Evolutionary conservation across 1,139 yeast genomes (phyloP), one percentile per base, ranked within the genome.

Genomic region (Hansenula lynferdii): DNA sequence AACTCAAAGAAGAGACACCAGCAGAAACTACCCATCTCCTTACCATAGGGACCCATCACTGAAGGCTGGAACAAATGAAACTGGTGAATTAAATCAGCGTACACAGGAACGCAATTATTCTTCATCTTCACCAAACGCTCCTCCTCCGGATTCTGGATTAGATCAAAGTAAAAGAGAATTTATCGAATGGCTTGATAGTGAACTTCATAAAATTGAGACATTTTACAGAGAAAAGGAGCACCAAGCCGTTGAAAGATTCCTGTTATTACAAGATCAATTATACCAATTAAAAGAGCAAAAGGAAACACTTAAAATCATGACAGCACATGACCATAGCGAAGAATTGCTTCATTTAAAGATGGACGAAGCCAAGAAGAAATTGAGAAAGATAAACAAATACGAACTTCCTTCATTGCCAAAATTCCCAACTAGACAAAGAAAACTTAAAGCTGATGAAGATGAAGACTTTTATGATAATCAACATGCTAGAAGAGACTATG

Each of bases 201-300:
- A 85, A 53, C 64, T 80, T 18, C 43, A 37, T 4, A 83, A 80
- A 53, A 82, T 85, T 10, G 80, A 84, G 35, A 41, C 32, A 0
- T 85, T 85, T 54, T 85, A 72, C 56, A 62, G 57, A 33, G 76
- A 71, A 31, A 77, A 72, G 50, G 94, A 85, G 51, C 67, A 67
- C 24, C 82, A 77, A 31, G 77, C 74, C 0, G 69, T 77, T 35
- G 77, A 77, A 41, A 65, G 90, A 43, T 81, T 75, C 49, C 60
- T 78, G 14, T 56, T 81, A 9, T 56, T 86, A 18, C 85, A 83
- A 50, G 85, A 77, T 47, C 95, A 85, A 56, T 57, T 86, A 34
- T 72, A 72, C 44, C 81, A 77, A 44, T 56, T 85, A 42, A 67
- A 77, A 39, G 79, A 77, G 34, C 90, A 83, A 49, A 69, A 68